These are phyloP conservation scores for Cyclotella kingstonii DNA, from an alignment of 108 stramenopile genomes.

Conservation along the genomic window DNA sequence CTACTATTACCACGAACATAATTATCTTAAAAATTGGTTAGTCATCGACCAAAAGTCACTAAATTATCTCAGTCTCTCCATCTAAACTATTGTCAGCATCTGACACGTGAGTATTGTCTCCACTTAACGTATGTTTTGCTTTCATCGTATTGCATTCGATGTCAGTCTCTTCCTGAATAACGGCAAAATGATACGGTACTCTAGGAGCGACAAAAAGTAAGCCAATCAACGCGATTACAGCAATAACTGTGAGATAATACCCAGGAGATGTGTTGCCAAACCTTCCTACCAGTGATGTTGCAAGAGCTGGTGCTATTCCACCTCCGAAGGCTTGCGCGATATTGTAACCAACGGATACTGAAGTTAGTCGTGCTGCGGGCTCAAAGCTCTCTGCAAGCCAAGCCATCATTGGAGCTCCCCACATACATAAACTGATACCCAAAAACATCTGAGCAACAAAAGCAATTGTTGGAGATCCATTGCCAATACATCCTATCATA, in stretches of 20 bases:
- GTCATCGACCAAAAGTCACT: too few relatives aligned
- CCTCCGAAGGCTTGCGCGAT: conserved; percentile 54
- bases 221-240: conserved; percentile 45
- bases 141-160: background rate
- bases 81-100: background rate
- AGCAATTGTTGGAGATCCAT: conserved; percentile 22
- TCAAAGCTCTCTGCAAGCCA: conserved; percentile 80
- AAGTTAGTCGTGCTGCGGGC: conserved; percentile 59
- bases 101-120: background rate
- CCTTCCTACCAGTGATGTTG: conserved; percentile 52
- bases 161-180: conserved; percentile 21
- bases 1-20: background rate
- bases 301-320: conserved; percentile 53
- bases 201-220: conserved; percentile 47
- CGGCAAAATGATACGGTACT: conserved; percentile 20
- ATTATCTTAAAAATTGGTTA: background rate
- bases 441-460: conserved; percentile 56
- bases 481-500: conserved; percentile 42
- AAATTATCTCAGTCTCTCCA: too few relatives aligned
- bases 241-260: conserved; percentile 36
- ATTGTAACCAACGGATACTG: conserved; percentile 77
- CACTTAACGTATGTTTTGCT: background rate
- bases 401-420: conserved; percentile 76
- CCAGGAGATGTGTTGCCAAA: conserved; percentile 44
- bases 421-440: conserved; percentile 58